Evolutionary conservation across 306 rosid species (phyloP).

Genomic region (Pyrus pyrifolia): DNA sequence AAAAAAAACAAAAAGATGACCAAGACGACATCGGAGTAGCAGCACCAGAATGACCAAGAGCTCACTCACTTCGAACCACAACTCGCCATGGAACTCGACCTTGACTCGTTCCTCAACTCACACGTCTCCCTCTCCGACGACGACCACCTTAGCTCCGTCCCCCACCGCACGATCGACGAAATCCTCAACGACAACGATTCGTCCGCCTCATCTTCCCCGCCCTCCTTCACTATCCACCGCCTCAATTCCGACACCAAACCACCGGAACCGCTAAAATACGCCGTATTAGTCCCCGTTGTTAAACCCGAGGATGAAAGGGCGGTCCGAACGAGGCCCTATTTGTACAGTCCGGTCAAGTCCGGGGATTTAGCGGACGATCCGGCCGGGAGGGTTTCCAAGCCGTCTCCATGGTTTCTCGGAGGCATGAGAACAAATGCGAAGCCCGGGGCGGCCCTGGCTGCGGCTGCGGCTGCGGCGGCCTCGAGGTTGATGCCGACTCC

Average conservation of each 20-base stretch:
- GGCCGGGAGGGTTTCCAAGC: constrained; percentile 35
- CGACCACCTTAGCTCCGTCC: constrained; percentile 24
- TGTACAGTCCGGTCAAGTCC: constrained; percentile 32
- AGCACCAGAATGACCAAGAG: constrained; percentile 21
- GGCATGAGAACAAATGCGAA: constrained; percentile 71
- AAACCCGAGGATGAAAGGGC: constrained; percentile 14
- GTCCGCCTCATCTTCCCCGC: constrained; percentile 41
- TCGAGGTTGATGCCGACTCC: constrained; percentile 79
- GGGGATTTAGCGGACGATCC: constrained; percentile 36
- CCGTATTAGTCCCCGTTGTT: constrained; percentile 5
- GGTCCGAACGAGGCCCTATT: constrained; percentile 25
- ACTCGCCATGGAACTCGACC: constrained; percentile 67
- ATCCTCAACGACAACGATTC: constrained; percentile 81
- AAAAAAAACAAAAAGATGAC: no score
- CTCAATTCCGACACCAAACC: constrained; percentile 9
- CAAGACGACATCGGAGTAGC: background rate
- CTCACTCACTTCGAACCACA: constrained; percentile 4
- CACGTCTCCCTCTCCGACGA: constrained; percentile 33
- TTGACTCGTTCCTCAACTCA: constrained; percentile 56
- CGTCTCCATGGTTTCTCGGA: constrained; percentile 56
- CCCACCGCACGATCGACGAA: constrained; percentile 73
- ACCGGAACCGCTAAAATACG: constrained; percentile 5
- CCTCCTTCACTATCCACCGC: constrained; percentile 12
- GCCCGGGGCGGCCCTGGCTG: constrained; percentile 94
- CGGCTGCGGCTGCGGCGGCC: constrained; percentile 89